These are phyloP conservation scores for Thelephora aurantiotincta DNA, from an alignment of 768 basidiomycete genomes.

Conservation along the genomic window DNA sequence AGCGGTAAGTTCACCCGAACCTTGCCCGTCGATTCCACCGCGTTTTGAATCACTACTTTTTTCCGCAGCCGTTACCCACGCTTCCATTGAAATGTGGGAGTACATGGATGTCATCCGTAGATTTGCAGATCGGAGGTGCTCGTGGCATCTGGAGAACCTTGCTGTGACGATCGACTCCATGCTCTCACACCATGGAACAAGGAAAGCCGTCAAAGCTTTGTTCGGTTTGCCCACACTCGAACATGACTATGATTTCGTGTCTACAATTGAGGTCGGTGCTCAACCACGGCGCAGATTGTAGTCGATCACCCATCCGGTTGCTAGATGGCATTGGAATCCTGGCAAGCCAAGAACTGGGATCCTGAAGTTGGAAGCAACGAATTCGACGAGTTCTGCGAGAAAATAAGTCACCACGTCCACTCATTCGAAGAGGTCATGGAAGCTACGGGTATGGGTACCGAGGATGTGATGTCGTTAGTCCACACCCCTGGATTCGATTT, in stretches of 20 bases:
- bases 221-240: constrained; percentile 62
- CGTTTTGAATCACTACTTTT: not conserved
- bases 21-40: not conserved
- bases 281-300: not conserved
- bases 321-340: constrained; percentile 48
- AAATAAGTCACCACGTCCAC: constrained; percentile 30
- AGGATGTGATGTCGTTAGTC: constrained; percentile 33
- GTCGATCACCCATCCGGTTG: not conserved
- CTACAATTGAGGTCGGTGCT: constrained; percentile 42
- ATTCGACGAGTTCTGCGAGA: constrained; percentile 59
- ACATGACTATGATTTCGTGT: constrained; percentile 69
- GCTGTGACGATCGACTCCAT: constrained; percentile 49
- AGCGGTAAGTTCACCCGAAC: constrained; percentile 37
- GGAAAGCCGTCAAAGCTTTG: constrained; percentile 44
- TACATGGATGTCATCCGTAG: constrained; percentile 75
- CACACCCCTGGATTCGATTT: constrained; percentile 37
- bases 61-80: constrained; percentile 67
- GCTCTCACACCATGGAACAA: constrained; percentile 32
- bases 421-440: constrained; percentile 15
- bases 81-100: constrained; percentile 68
- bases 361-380: constrained; percentile 42
- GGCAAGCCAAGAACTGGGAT: constrained; percentile 88
- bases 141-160: constrained; percentile 38
- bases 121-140: constrained; percentile 52
- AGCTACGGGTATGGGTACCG: constrained; percentile 26